These are phyloP conservation scores for Talaromyces sp. DNA, from an alignment of 2,329 filamentous ascomycete species.

Conservation along the genomic window DNA sequence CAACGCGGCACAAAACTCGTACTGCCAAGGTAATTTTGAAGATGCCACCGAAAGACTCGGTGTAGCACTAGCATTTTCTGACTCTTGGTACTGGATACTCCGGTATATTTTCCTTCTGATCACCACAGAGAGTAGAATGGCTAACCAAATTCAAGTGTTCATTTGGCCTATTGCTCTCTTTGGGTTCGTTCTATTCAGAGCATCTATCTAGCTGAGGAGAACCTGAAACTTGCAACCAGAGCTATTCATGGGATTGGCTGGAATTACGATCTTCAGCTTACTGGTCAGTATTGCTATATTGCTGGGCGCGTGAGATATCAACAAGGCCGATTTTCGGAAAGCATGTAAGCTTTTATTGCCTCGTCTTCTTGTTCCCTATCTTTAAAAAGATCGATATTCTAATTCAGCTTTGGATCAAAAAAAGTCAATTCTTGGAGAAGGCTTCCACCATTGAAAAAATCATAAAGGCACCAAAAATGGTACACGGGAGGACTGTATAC, in stretches of 20 bases:
- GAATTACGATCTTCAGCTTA: not conserved
- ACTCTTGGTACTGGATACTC: not conserved
- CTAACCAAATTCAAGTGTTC: not conserved
- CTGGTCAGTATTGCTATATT: not conserved
- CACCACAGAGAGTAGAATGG: not conserved
- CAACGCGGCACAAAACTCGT: not conserved
- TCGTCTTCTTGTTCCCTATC: not conserved
- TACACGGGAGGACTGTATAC: not conserved
- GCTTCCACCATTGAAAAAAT: not conserved
- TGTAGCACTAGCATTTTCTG: not conserved
- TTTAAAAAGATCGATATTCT: not conserved
- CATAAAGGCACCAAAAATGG: not conserved
- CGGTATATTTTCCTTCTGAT: not conserved
- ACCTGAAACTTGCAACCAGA: not conserved
- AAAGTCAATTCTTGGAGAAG: not conserved
- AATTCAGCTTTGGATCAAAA: not conserved
- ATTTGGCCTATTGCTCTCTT: not conserved
- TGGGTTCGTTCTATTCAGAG: not conserved
- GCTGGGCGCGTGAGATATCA: not conserved
- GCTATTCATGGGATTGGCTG: not conserved
- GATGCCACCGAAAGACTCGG: not conserved
- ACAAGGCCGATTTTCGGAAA: not conserved
- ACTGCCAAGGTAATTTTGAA: not conserved
- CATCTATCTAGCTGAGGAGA: not conserved
- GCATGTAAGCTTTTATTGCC: not conserved